Conservation (phyloP, 495 filamentous ascomycete genomes). For the Neurospora tetraspora region DNA sequence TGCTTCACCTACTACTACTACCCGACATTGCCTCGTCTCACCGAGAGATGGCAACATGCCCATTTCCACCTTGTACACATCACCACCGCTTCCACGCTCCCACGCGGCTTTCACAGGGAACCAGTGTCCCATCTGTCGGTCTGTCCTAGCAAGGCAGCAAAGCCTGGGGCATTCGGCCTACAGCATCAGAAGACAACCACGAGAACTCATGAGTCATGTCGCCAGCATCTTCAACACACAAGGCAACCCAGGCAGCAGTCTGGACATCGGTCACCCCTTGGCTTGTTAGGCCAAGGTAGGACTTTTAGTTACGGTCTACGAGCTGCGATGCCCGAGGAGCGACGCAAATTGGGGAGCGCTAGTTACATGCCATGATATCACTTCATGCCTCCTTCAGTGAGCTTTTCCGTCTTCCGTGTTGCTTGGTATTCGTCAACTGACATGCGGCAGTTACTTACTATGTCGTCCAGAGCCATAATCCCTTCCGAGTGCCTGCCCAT, state of each 20-base stretch:
- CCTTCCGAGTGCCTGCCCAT: background rate
- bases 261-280: background rate
- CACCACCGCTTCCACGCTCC: background rate
- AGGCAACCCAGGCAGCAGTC: background rate
- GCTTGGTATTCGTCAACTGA: background rate
- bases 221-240: background rate
- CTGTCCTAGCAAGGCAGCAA: background rate
- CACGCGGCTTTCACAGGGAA: background rate
- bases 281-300: background rate
- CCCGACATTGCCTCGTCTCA: background rate
- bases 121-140: background rate
- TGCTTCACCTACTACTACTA: background rate
- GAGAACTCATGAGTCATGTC: background rate
- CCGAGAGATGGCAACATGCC: background rate
- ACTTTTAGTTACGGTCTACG: background rate
- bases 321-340: background rate
- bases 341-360: background rate
- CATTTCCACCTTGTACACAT: background rate
- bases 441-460: background rate
- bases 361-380: background rate
- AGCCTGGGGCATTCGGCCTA: background rate
- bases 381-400: background rate
- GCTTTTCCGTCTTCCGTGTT: background rate
- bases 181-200: background rate
- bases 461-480: background rate